Evolutionary conservation across 768 basidiomycete genomes (phyloP), one percentile per base, ranked within the genome.

Genomic region (Podaxis rugospora): DNA sequence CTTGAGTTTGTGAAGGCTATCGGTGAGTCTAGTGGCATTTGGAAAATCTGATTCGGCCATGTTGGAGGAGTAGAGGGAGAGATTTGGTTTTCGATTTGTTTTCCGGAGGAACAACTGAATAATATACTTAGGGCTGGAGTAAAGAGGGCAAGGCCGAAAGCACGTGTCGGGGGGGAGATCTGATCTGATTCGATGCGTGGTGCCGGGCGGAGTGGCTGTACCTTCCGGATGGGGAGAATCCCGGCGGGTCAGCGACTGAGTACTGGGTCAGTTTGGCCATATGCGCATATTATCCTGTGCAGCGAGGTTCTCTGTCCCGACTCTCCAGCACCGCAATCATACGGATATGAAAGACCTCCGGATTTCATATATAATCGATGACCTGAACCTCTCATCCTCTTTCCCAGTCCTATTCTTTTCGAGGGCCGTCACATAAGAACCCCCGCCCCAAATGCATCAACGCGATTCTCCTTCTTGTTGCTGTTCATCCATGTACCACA

Each of bases 1-100:
- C 67, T 82, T 75, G 25, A 86, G 80, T 58, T 77, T 75, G 53
- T 77, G 76, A 55, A 87, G 75, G 64, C 75, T 76, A 55, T 79
- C 71, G 7, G 80, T 75, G 63, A 87, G 74, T 39, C 74, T 71
- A 28, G 14, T 74, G 69, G 51, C 44, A 56, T 46, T 55, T 21
- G 59, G 50, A 35, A 65, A 46, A 44, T 42, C 39, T 18, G 40
- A 16, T 28, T 49, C 50, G 10, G 18, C 27, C 57, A 59, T 59
- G 47, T 36, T 44, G 54, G 37, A 46, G 35, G 25, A 16, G 42
- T 16, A 27, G 42, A 37, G 7, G 25, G 56, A 13, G 18, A 23
- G 25, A 16, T 46, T 39, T 42, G 54, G 32, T 32, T 32, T 32
- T 32, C 32, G 42, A 16, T 44, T 16, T n/a, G 16, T 44, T 44